phyloP scores from a whole-genome alignment of 352 stramenopile genomes.

The Globisporangium emineosum region DNA sequence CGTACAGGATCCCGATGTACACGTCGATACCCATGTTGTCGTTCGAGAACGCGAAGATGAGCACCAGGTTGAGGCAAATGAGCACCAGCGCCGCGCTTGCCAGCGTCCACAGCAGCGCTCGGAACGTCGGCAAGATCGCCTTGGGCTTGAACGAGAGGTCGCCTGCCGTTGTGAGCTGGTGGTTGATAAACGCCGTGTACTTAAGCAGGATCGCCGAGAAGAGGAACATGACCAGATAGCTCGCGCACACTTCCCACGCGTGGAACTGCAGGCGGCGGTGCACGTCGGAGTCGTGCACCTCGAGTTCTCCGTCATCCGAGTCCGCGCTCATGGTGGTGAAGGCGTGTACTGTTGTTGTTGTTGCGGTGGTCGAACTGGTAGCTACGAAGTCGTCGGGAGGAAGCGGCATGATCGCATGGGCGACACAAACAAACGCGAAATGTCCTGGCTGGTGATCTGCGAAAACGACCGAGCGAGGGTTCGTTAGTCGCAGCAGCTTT shows the following conservation, averaged over 20 bases:
- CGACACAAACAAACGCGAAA: slow-evolving; percentile 1
- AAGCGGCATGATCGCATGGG: neutral
- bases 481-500: neutral
- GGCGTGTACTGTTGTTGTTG: neutral
- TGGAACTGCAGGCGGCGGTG: slow-evolving; percentile 25
- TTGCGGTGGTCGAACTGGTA: neutral
- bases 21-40: slow-evolving; percentile 17
- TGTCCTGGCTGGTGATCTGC: neutral
- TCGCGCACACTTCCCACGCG: slow-evolving; percentile 45
- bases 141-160: slow-evolving; percentile 43
- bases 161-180: slow-evolving; percentile 32
- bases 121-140: slow-evolving; percentile 56
- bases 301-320: neutral
- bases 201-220: slow-evolving; percentile 39
- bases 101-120: slow-evolving; percentile 55
- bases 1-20: slow-evolving; percentile 35
- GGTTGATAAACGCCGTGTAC: slow-evolving; percentile 44
- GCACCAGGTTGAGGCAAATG: slow-evolving; percentile 36
- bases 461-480: neutral
- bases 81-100: slow-evolving; percentile 22
- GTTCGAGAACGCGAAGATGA: slow-evolving; percentile 41
- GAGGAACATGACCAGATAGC: slow-evolving; percentile 57
- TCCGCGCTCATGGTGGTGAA: neutral
- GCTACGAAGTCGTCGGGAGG: neutral
- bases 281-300: neutral